These are phyloP conservation scores for Teunomyces lycoperdinae DNA, from an alignment of 805 yeast species.

Conservation along the genomic window DNA sequence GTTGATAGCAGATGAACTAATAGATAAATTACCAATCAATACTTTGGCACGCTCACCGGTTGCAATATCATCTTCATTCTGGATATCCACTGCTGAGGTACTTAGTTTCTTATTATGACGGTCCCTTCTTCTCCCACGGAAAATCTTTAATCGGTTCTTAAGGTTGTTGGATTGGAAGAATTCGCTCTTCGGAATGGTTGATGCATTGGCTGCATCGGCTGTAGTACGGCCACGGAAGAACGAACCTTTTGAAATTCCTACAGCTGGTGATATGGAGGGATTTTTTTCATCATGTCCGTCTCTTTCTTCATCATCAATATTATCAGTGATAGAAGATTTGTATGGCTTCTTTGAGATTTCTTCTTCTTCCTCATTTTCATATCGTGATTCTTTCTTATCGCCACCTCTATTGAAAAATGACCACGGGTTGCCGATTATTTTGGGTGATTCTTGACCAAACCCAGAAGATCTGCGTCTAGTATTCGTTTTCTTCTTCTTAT, in stretches of 20 bases:
- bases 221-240: slow-evolving; percentile 7
- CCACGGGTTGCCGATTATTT: slow-evolving; percentile 30
- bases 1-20: slow-evolving; percentile 74
- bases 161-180: slow-evolving; percentile 14
- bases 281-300: background rate
- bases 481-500: background rate
- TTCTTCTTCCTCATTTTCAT: slow-evolving; percentile 29
- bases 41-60: slow-evolving; percentile 36
- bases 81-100: slow-evolving; percentile 14
- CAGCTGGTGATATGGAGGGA: background rate
- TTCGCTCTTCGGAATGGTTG: slow-evolving; percentile 15
- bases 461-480: slow-evolving; percentile 1
- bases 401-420: slow-evolving; percentile 24
- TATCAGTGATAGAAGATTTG: background rate
- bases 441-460: slow-evolving; percentile 18
- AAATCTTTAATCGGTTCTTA: slow-evolving; percentile 19
- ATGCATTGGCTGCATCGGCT: background rate
- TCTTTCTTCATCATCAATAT: background rate
- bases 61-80: slow-evolving; percentile 24
- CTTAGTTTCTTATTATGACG: slow-evolving; percentile 16
- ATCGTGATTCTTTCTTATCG: slow-evolving; percentile 34
- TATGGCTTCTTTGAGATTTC: slow-evolving; percentile 14
- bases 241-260: slow-evolving; percentile 2
- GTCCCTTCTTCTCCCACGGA: slow-evolving; percentile 26
- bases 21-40: slow-evolving; percentile 43